Percentiles rank a stretch among this genome's conserved stretches.
These are phyloP conservation scores for Diplosphaera chodatii DNA, from an alignment of 139 green algal genomes.

Conservation along the genomic window DNA sequence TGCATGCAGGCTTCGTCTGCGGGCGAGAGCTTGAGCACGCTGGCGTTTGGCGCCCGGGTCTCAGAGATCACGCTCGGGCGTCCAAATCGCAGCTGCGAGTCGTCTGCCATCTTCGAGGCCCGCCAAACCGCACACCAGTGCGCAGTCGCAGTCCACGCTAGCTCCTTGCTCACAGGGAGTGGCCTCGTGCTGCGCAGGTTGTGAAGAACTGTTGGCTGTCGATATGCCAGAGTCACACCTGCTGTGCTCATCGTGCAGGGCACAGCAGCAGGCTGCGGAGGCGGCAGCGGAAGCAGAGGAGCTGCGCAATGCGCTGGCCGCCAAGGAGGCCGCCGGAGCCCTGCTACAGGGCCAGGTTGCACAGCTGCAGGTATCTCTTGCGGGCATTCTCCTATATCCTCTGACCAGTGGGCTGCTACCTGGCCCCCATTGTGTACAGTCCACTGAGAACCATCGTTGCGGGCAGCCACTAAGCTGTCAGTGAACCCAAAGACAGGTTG, in stretches of 20 bases:
- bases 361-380: neutral
- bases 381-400: too few species aligned
- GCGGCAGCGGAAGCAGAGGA: neutral
- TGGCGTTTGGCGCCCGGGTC: constrained; percentile 83
- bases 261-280: neutral
- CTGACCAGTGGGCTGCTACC: too few species aligned
- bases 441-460: too few species aligned
- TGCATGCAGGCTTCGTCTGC: constrained; percentile 35
- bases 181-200: too few species aligned
- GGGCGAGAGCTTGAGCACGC: constrained; percentile 70
- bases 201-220: too few species aligned
- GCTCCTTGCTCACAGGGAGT: too few species aligned
- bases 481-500: too few species aligned
- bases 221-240: too few species aligned
- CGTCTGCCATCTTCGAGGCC: constrained; percentile 50
- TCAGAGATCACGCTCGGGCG: constrained; percentile 81
- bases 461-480: too few species aligned
- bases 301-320: neutral
- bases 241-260: neutral
- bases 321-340: neutral
- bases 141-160: too few species aligned
- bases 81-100: constrained; percentile 55
- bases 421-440: too few species aligned
- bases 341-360: neutral
- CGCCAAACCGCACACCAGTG: constrained; percentile 29